Evolutionary conservation across 2,329 filamentous ascomycete species (phyloP), one percentile per base, ranked within the genome.

Genomic region (Didymosphaeria variabile): DNA sequence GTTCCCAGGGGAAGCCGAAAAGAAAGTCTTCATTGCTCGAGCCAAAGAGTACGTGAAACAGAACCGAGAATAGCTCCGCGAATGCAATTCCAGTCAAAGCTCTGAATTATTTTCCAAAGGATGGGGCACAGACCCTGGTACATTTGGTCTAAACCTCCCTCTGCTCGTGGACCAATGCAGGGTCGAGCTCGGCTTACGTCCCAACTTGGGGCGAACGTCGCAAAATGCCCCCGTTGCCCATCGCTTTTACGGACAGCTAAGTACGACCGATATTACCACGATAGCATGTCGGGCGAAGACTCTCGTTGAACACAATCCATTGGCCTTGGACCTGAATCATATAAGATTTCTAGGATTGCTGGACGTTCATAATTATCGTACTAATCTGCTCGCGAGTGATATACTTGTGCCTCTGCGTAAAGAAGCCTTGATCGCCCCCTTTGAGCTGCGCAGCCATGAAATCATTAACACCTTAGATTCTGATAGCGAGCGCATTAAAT

Each of bases 341-440:
- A 31, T 29, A 5, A 17, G 47, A 15, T 61, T 75, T 31, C 61
- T 70, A 7, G 7, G 49, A 3, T 36, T 56, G 23, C 23, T 76
- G n/a, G 66, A 68, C n/a, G 58, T 74, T 23, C 52, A 57, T 50
- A 44, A 55, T 13, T 31, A n/a, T 31, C 54, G 52, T 55, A 66
- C 32, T 47, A 59, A 62, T 26, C 21, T 73, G 46, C 62, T 75
- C 19, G 68, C 72, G 13, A 68, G 72, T 54, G 72, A 75, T 38
- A 68, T 75, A 2, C 59, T 72, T 42, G 42, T 67, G 12, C 58
- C 67, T 23, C 59, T 76, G 9, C 67, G 72, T 50, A 60, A 59
- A n/a, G 66, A 65, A 42, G 64, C 64, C 5, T 56, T 75, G 15
- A 58, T 64, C 15, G 59, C 40, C 17, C 61, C 64, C 12, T 71